A percentile compares a stretch with the other conserved stretches of the same genome.
Conservation (phyloP, 2,329 filamentous ascomycete species). For the Cordyceps cateniannulata region DNA sequence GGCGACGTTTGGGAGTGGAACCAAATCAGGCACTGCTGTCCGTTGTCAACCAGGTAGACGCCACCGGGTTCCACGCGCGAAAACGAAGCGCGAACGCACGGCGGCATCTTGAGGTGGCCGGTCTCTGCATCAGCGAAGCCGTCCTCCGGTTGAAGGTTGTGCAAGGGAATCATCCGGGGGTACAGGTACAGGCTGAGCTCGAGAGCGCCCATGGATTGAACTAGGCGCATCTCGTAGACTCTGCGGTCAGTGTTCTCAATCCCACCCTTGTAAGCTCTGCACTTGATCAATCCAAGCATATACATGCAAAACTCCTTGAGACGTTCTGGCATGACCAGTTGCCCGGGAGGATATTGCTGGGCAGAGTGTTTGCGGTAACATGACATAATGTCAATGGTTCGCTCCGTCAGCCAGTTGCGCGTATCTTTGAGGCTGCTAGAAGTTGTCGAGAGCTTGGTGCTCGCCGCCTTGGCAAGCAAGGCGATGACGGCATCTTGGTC, state of each 20-base stretch:
- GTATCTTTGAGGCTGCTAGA: constrained; percentile 78
- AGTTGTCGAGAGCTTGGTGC: constrained; percentile 67
- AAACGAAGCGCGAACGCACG: constrained; percentile 75
- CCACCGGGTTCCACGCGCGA: constrained; percentile 85
- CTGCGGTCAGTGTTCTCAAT: constrained; percentile 85
- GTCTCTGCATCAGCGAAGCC: constrained; percentile 86
- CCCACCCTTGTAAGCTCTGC: constrained; percentile 86
- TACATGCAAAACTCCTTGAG: constrained; percentile 98
- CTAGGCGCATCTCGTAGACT: constrained; percentile 84
- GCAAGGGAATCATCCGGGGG: constrained; percentile 84
- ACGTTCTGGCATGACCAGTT: constrained; percentile 91
- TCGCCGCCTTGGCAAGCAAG: constrained; percentile 88
- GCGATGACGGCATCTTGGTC: constrained; percentile 91
- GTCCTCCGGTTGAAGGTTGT: constrained; percentile 80
- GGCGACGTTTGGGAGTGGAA: constrained; percentile 87
- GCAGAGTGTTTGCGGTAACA: constrained; percentile 91
- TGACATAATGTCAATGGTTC: constrained; percentile 85
- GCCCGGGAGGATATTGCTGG: constrained; percentile 76
- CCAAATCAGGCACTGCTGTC: constrained; percentile 87
- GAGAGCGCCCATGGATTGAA: constrained; percentile 77
- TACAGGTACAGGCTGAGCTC: constrained; percentile 92
- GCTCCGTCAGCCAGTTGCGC: constrained; percentile 75
- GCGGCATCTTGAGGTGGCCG: constrained; percentile 80
- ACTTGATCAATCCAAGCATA: constrained; percentile 83
- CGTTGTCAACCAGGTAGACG: constrained; percentile 91